Conservation (phyloP, 371 early-diverging fungal species). For the Mucor lusitanicus region DNA sequence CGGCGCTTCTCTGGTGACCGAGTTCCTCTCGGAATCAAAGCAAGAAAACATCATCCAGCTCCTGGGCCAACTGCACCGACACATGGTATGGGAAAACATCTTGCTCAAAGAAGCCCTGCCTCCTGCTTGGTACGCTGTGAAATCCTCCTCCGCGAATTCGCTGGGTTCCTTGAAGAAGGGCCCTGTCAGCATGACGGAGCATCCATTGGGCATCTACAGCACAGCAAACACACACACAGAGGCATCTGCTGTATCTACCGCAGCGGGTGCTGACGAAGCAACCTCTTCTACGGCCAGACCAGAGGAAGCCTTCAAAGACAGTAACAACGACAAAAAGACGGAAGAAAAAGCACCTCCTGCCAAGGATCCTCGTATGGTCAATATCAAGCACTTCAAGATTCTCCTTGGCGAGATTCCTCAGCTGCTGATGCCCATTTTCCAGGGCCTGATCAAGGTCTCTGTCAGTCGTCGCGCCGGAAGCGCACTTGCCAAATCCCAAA, state of each 20-base stretch:
- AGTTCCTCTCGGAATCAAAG: constrained; percentile 53
- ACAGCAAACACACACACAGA: background rate
- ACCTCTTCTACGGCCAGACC: background rate
- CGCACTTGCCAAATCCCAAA: constrained; percentile 51
- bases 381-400: constrained; percentile 67
- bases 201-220: constrained; percentile 44
- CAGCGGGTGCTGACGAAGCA: background rate
- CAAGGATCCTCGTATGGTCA: constrained; percentile 65
- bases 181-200: constrained; percentile 22
- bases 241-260: background rate
- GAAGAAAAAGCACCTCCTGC: constrained; percentile 18
- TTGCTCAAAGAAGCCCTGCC: constrained; percentile 66
- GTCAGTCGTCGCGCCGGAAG: constrained; percentile 64
- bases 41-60: constrained; percentile 56
- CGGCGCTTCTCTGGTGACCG: constrained; percentile 61
- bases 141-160: constrained; percentile 11
- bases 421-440: constrained; percentile 66
- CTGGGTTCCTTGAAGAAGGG: constrained; percentile 21
- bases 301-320: background rate
- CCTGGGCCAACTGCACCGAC: constrained; percentile 70
- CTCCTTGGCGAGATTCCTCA: constrained; percentile 71
- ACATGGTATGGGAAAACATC: constrained; percentile 71
- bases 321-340: background rate
- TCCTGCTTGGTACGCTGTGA: constrained; percentile 65
- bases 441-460: constrained; percentile 71